A percentile compares a stretch with the other conserved stretches of the same genome.
phyloP scores from a whole-genome alignment of 1,284 basidiomycete genomes.

The Ceratobasidium sp. region DNA sequence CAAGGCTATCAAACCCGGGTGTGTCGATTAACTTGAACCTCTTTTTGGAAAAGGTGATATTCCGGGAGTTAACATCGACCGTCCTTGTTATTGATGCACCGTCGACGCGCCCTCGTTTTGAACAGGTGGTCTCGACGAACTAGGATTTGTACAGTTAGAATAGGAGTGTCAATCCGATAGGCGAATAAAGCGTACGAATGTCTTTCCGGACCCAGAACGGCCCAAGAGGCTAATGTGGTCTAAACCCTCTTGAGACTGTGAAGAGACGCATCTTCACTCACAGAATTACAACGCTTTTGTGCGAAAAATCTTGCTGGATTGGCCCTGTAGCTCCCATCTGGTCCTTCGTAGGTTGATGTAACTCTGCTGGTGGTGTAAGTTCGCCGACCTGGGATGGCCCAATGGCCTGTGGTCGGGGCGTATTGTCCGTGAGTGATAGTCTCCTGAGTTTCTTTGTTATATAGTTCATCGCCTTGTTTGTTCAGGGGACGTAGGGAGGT shows the following conservation, averaged over 20 bases:
- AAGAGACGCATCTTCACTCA: neutral
- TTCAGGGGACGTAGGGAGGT: neutral
- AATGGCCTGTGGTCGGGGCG: neutral
- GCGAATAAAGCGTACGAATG: neutral
- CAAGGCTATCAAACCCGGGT: constrained; percentile 20
- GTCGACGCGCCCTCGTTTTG: neutral
- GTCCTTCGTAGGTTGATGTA: neutral
- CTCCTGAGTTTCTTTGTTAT: neutral
- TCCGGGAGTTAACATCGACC: neutral
- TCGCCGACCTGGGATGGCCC: neutral
- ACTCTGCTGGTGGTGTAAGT: neutral
- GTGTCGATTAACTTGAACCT: constrained; percentile 21
- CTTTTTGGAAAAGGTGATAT: neutral
- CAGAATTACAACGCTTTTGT: neutral
- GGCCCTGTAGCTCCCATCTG: neutral
- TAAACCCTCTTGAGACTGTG: neutral
- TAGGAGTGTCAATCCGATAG: neutral
- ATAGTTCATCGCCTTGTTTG: neutral
- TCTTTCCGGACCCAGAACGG: constrained; percentile 30
- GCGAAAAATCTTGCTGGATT: neutral
- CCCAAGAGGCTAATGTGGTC: constrained; percentile 3
- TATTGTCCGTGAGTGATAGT: neutral
- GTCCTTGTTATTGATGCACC: neutral
- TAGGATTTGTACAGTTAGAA: neutral
- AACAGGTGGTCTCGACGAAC: neutral